Evolutionary conservation across 768 basidiomycete species (phyloP), one percentile per base, ranked within the genome.

Genomic region (Phaeotremella skinneri): DNA sequence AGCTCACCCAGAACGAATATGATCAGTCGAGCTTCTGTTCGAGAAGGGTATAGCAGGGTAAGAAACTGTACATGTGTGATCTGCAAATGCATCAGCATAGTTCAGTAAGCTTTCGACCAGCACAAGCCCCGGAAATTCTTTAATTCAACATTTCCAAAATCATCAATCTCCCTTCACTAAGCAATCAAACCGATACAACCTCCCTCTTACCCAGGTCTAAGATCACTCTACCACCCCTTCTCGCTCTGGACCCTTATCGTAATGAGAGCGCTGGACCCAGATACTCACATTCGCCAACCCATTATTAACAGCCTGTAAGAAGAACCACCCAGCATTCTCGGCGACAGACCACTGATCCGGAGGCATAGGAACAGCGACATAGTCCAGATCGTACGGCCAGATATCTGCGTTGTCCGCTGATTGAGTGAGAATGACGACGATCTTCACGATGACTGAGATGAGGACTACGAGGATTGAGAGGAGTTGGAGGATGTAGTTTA

Each of bases 61-160:
- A 99, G 81, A 77, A 98, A 97, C 76, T 98, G 96, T 50, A 99
- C 96, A 74, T 98, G 93, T 0, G 96, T 94, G 50, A 91, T 88
- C 91, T 97, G 70, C 21, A 50, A 6, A 13, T n/a, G 6, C 50
- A 34, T 54, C 42, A 59, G 60, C 9, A 41, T 31, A n/a, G n/a
- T n/a, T n/a, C n/a, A n/a, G n/a, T n/a, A n/a, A n/a, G n/a, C n/a
- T n/a, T n/a, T n/a, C n/a, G n/a, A n/a, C n/a, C n/a, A n/a, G n/a
- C n/a, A n/a, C n/a, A n/a, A n/a, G n/a, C n/a, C n/a, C n/a, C n/a
- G n/a, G n/a, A n/a, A n/a, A n/a, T n/a, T n/a, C n/a, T n/a, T n/a
- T n/a, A n/a, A n/a, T n/a, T n/a, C n/a, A n/a, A n/a, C n/a, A n/a
- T n/a, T n/a, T n/a, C n/a, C n/a, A n/a, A n/a, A n/a, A n/a, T n/a